Evolutionary conservation across 2,329 filamentous ascomycete genomes (phyloP).

Genomic region (Phyllosticta ampelicida): DNA sequence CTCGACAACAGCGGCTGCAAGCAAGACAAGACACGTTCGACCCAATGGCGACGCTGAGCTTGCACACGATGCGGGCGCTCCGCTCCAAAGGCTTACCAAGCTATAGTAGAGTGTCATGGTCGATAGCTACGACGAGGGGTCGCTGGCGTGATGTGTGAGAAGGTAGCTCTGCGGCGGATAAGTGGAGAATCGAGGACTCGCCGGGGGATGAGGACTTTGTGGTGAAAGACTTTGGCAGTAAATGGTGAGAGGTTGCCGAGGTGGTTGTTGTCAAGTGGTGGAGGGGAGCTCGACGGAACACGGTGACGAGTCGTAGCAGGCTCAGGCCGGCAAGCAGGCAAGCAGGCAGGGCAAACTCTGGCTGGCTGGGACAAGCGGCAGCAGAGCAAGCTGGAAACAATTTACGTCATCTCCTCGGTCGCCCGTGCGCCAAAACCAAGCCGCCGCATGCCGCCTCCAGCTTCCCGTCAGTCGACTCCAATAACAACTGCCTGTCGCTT

Average conservation of each 20-base stretch:
- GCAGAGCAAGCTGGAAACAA: not conserved
- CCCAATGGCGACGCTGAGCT: not conserved
- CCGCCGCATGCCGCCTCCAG: not conserved
- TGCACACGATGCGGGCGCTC: conserved; percentile 11
- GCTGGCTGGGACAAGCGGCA: too few species aligned
- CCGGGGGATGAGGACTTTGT: not conserved
- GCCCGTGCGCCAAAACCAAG: not conserved
- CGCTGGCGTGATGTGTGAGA: not conserved
- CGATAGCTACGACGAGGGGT: conserved; percentile 17
- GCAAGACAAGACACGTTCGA: not conserved
- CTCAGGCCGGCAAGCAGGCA: not conserved
- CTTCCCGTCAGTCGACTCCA: not conserved
- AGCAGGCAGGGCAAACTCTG: not conserved
- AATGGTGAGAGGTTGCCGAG: not conserved
- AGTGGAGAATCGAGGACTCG: conserved; percentile 18
- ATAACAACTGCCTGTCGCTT: not conserved
- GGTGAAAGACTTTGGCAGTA: not conserved
- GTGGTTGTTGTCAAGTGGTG: conserved; percentile 5
- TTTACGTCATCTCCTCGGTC: conserved; percentile 4
- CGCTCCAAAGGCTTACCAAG: conserved; percentile 40
- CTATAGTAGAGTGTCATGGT: conserved; percentile 62
- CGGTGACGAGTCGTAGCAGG: not conserved
- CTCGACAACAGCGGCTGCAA: conserved; percentile 4
- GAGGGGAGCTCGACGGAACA: not conserved
- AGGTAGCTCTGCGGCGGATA: not conserved